Evolutionary conservation across 225 moss, liverwort and hornwort genomes (phyloP).

Genomic region (Antitrichia curtipendula): DNA sequence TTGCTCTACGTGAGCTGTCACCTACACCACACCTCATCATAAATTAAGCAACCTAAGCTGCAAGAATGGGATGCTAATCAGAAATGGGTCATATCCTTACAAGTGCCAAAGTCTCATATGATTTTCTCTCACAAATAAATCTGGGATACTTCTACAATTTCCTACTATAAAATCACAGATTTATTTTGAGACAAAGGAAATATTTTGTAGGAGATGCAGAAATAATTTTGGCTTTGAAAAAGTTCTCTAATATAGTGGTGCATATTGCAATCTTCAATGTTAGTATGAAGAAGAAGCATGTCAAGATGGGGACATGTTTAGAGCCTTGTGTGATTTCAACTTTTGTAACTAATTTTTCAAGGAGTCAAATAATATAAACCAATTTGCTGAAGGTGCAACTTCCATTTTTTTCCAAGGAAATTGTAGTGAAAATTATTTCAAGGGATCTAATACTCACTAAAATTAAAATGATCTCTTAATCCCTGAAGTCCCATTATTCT

Average conservation of each 20-base stretch:
- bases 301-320: background rate
- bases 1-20: too few relatives aligned
- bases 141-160: rapidly evolving
- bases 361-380: background rate
- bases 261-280: too few relatives aligned
- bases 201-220: background rate
- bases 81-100: too few relatives aligned
- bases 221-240: rapidly evolving
- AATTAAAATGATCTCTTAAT: background rate
- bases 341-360: background rate
- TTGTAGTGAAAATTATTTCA: background rate
- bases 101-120: background rate
- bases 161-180: rapidly evolving
- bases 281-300: background rate
- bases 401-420: background rate
- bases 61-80: too few relatives aligned
- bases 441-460: background rate
- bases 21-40: too few relatives aligned
- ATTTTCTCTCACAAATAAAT: too few relatives aligned
- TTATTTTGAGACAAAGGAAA: background rate
- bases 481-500: too few relatives aligned
- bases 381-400: background rate
- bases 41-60: too few relatives aligned
- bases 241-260: background rate
- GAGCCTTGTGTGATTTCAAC: background rate